Percentiles rank a stretch among this genome's conserved stretches.
Conservation (phyloP, 2,329 filamentous ascomycete species). For the Lasiodiplodia theobromae region DNA sequence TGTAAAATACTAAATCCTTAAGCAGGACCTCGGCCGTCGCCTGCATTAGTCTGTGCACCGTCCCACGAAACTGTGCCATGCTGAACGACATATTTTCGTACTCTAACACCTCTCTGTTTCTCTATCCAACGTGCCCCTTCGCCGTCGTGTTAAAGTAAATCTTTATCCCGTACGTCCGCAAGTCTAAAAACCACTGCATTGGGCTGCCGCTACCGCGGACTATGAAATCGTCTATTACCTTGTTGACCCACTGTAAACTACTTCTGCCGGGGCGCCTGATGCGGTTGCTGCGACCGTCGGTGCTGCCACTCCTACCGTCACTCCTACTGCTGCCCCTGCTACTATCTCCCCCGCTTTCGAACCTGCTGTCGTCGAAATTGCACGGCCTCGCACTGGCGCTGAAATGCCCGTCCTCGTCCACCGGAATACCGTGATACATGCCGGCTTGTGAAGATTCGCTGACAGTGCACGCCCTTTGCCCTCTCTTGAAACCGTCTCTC, state of each 20-base stretch:
- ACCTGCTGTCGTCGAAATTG: neutral
- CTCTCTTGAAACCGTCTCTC: conserved; percentile 5
- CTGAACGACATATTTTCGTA: conserved; percentile 32
- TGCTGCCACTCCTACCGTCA: neutral
- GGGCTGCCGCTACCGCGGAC: conserved; percentile 31
- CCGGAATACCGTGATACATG: conserved; percentile 30
- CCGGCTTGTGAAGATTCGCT: conserved; percentile 29
- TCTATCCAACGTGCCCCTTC: conserved; percentile 29
- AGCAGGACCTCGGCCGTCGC: neutral
- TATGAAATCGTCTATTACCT: conserved; percentile 34
- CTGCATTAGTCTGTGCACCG: neutral
- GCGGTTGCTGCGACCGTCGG: neutral
- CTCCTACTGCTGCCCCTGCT: conserved; percentile 28
- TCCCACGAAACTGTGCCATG: neutral
- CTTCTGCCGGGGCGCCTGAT: neutral
- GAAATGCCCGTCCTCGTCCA: neutral
- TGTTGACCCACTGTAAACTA: neutral
- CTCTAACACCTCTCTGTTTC: conserved; percentile 28
- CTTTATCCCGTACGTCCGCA: conserved; percentile 33
- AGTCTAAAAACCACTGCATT: conserved; percentile 34
- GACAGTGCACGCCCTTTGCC: conserved; percentile 28
- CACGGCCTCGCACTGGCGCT: neutral
- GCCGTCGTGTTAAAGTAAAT: conserved; percentile 33
- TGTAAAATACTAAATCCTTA: neutral
- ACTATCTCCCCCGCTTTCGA: conserved; percentile 27